Percentiles rank a stretch among this genome's conserved stretches.
These are phyloP conservation scores for Gyromitra esculenta DNA, from an alignment of 2,329 filamentous ascomycete species.

Conservation along the genomic window DNA sequence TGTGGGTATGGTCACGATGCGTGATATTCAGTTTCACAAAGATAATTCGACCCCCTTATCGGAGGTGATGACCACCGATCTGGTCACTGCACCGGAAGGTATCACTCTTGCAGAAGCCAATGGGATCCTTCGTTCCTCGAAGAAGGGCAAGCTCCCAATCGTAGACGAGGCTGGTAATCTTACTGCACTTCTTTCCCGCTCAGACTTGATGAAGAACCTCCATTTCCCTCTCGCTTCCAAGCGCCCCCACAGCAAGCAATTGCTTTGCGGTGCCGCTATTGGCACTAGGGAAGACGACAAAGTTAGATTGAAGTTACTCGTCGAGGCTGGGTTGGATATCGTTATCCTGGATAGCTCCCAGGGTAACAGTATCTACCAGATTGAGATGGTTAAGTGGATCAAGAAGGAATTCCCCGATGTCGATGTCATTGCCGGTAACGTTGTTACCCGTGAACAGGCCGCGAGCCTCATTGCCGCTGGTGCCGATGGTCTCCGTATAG, in stretches of 20 bases:
- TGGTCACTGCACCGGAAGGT: conserved; percentile 85
- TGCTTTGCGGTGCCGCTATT: conserved; percentile 93
- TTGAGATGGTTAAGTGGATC: conserved; percentile 97
- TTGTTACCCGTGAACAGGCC: conserved; percentile 96
- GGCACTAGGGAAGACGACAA: conserved; percentile 96
- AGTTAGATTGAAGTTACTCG: conserved; percentile 81
- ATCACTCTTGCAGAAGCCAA: conserved; percentile 90
- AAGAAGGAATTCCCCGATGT: conserved; percentile 85
- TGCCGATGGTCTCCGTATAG: conserved; percentile 94
- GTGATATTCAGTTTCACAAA: conserved; percentile 96
- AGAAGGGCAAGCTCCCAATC: conserved; percentile 98
- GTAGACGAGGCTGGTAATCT: conserved; percentile 85
- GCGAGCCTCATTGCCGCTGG: conserved; percentile 90
- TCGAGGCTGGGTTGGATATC: conserved; percentile 93
- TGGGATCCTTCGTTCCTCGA: conserved; percentile 88
- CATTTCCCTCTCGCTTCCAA: conserved; percentile 97
- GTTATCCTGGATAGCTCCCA: conserved; percentile 96
- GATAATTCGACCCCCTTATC: conserved; percentile 77
- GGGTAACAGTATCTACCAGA: conserved; percentile 98
- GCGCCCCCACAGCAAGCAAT: conserved; percentile 94
- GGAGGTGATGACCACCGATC: conserved; percentile 93
- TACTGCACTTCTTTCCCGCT: conserved; percentile 90
- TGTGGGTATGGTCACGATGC: conserved; percentile 95
- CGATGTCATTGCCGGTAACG: conserved; percentile 97
- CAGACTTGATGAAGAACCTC: conserved; percentile 98